phyloP scores from a whole-genome alignment of 208 protist species.

The Leishmania mexicana region DNA sequence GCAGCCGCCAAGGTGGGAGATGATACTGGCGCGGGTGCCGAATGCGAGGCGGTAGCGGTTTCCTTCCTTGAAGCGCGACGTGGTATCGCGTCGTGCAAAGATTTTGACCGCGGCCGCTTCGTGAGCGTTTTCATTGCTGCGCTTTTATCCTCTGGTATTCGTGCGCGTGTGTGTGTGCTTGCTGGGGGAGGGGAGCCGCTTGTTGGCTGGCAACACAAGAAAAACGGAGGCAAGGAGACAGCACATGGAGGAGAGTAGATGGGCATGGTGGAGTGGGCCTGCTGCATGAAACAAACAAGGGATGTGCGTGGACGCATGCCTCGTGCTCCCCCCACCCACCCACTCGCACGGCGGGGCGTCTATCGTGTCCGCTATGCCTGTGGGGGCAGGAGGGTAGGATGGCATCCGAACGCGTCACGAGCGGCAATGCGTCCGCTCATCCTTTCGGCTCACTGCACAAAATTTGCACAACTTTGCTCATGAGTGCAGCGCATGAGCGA shows the following conservation, averaged over 20 bases:
- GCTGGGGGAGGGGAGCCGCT: neutral
- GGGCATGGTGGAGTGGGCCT: neutral
- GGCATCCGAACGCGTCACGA: neutral
- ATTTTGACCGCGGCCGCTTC: conserved; percentile 9
- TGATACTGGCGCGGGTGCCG: neutral
- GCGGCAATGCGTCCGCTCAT: neutral
- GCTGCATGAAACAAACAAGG: neutral
- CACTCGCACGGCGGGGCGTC: no score
- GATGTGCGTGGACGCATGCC: neutral
- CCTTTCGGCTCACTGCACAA: neutral
- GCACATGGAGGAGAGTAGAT: neutral
- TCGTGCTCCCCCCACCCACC: no score
- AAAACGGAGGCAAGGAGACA: neutral
- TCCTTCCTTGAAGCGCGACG: neutral
- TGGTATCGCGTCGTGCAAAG: neutral
- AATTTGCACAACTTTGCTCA: neutral
- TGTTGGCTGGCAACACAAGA: neutral
- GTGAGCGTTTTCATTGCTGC: conserved; percentile 10
- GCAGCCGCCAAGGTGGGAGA: neutral
- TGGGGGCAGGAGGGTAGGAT: neutral
- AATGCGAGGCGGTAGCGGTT: neutral
- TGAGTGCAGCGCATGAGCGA: neutral
- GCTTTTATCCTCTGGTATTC: neutral
- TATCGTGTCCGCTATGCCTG: neutral
- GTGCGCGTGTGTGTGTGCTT: neutral